Percentiles rank a stretch among this genome's conserved stretches.
Conservation (phyloP, 2,329 filamentous ascomycete genomes). For the Beauveria asiatica region DNA sequence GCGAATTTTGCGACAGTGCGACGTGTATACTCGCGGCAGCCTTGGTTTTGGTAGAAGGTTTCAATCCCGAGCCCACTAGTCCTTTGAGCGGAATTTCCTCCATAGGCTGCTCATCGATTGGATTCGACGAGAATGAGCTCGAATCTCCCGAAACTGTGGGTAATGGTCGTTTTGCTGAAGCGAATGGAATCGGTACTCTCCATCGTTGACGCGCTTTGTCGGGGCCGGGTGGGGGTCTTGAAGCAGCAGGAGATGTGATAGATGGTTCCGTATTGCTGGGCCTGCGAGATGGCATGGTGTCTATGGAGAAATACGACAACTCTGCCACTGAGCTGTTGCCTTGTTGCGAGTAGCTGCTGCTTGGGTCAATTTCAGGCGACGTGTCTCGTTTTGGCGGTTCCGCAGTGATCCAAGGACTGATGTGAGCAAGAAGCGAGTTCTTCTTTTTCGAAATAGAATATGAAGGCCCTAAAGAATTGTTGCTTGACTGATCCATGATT, state of each 20-base stretch:
- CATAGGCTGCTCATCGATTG: slow-evolving; percentile 25
- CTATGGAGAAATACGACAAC: background rate
- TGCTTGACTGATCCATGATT: slow-evolving; percentile 6
- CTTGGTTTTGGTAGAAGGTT: slow-evolving; percentile 20
- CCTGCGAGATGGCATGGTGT: background rate
- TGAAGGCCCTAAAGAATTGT: slow-evolving; percentile 3
- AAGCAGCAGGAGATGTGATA: background rate
- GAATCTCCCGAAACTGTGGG: slow-evolving; percentile 23
- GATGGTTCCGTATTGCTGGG: background rate
- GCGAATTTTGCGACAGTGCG: slow-evolving; percentile 29
- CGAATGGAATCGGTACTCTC: slow-evolving; percentile 20
- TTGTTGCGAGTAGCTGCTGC: slow-evolving; percentile 6
- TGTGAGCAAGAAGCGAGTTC: slow-evolving; percentile 1
- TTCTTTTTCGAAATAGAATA: background rate
- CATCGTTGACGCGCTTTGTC: slow-evolving; percentile 24
- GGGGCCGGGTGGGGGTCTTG: background rate
- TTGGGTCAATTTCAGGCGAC: background rate
- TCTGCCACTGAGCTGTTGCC: background rate
- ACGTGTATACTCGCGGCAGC: slow-evolving; percentile 26
- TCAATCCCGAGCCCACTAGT: slow-evolving; percentile 20
- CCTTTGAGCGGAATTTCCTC: slow-evolving; percentile 29
- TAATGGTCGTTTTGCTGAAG: slow-evolving; percentile 19
- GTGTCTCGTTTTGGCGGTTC: background rate
- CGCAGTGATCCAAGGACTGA: background rate
- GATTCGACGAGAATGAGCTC: slow-evolving; percentile 28